Percentiles rank a stretch among this genome's conserved stretches.
Conservation (phyloP, 2,329 filamentous ascomycete species). For the Colletotrichum melonis region DNA sequence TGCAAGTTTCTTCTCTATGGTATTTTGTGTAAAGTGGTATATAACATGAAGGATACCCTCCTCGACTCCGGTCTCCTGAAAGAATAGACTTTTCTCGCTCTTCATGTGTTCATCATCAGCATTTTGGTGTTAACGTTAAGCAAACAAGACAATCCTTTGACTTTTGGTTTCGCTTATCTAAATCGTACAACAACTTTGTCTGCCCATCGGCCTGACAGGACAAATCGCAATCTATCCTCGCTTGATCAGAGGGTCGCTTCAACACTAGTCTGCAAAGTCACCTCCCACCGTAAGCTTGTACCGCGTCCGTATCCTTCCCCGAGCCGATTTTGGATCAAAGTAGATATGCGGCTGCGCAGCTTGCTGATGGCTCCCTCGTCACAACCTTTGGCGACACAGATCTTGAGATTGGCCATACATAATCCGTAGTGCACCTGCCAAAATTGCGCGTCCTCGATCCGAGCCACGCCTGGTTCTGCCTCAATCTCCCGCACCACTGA, state of each 20-base stretch:
- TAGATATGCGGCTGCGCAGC: constrained; percentile 80
- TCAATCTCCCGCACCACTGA: constrained; percentile 89
- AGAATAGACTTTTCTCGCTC: constrained; percentile 24
- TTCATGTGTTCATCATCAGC: neutral
- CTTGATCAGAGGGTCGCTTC: constrained; percentile 40
- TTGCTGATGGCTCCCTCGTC: constrained; percentile 79
- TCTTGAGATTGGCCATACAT: constrained; percentile 93
- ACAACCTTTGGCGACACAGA: constrained; percentile 73
- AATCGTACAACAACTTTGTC: neutral
- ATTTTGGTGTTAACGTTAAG: neutral
- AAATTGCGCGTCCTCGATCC: constrained; percentile 91
- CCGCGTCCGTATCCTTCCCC: constrained; percentile 89
- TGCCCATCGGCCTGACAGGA: neutral
- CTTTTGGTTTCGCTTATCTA: neutral
- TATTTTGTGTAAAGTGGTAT: constrained; percentile 28
- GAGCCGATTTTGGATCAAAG: constrained; percentile 84
- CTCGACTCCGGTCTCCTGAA: constrained; percentile 38
- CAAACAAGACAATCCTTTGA: neutral
- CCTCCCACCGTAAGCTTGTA: constrained; percentile 88
- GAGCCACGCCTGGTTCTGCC: constrained; percentile 78
- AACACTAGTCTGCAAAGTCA: constrained; percentile 81
- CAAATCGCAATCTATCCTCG: neutral
- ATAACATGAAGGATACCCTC: constrained; percentile 42
- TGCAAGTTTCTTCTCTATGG: constrained; percentile 2
- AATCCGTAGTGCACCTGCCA: constrained; percentile 99